Percentiles rank a stretch among this genome's conserved stretches.
These are phyloP conservation scores for Casaregolazyma suthepensis DNA, from an alignment of 1,139 yeast species.

Conservation along the genomic window DNA sequence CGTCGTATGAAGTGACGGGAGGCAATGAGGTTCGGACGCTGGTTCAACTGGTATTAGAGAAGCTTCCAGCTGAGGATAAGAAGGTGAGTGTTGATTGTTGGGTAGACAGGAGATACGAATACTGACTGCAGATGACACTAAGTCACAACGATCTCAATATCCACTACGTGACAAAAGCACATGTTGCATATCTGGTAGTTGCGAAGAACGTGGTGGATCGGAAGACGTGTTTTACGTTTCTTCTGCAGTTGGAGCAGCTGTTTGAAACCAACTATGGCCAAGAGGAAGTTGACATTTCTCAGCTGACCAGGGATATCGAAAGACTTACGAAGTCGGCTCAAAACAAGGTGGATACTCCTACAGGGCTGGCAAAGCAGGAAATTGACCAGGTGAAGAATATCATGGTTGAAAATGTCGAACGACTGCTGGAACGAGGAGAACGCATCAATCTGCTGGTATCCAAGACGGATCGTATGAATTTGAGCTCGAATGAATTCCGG, in stretches of 20 bases:
- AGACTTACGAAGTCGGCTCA: slow-evolving; percentile 22
- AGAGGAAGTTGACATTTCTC: slow-evolving; percentile 11
- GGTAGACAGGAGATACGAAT: not conserved
- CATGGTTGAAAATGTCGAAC: slow-evolving; percentile 39
- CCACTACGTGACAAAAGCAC: slow-evolving; percentile 31
- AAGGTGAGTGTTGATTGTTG: slow-evolving; percentile 17
- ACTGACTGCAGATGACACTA: slow-evolving; percentile 24
- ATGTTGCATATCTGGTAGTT: slow-evolving; percentile 29
- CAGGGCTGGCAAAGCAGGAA: slow-evolving; percentile 33
- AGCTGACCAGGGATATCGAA: slow-evolving; percentile 16
- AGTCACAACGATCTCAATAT: slow-evolving; percentile 31
- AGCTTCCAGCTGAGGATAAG: slow-evolving; percentile 24
- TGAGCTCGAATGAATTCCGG: slow-evolving; percentile 64
- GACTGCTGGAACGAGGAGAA: slow-evolving; percentile 71
- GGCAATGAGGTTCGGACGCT: slow-evolving; percentile 19
- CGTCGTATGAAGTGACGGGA: slow-evolving; percentile 21
- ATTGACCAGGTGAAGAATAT: slow-evolving; percentile 36
- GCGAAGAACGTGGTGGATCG: slow-evolving; percentile 27
- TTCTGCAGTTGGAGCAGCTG: slow-evolving; percentile 27
- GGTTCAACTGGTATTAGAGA: slow-evolving; percentile 27
- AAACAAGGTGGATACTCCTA: slow-evolving; percentile 24
- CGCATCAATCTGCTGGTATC: slow-evolving; percentile 67
- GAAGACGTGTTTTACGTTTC: slow-evolving; percentile 30
- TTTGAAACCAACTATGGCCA: slow-evolving; percentile 14
- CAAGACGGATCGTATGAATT: slow-evolving; percentile 71